Conservation (phyloP, 2,329 filamentous ascomycete genomes). For the Clonostachys rosea region DNA sequence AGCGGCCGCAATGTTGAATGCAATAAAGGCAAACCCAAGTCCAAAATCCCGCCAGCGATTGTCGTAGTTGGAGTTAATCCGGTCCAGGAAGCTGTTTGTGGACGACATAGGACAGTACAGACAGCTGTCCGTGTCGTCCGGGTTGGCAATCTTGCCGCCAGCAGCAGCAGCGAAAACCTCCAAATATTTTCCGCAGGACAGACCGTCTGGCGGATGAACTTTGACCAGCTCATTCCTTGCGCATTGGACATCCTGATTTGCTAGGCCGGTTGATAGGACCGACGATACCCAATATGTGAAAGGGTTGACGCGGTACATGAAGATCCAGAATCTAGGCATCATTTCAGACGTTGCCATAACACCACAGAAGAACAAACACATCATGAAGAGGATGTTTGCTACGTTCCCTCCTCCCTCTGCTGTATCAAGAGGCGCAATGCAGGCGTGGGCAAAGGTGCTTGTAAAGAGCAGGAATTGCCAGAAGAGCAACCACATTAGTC, state of each 20-base stretch:
- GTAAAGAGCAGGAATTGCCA: conserved; percentile 62
- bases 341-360: conserved; percentile 55
- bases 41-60: conserved; percentile 55
- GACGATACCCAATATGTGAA: conserved; percentile 71
- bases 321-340: conserved; percentile 73
- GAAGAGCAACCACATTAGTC: conserved; percentile 59
- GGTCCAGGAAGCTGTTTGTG: conserved; percentile 32
- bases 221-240: conserved; percentile 56
- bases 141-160: conserved; percentile 47
- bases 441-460: conserved; percentile 67
- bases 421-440: conserved; percentile 64
- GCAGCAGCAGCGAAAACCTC: conserved; percentile 28
- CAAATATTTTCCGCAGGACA: conserved; percentile 55
- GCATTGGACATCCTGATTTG: conserved; percentile 56
- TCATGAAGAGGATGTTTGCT: conserved; percentile 54
- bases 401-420: conserved; percentile 64
- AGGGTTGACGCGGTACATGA: conserved; percentile 70
- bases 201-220: conserved; percentile 47
- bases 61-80: conserved; percentile 37
- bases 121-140: conserved; percentile 41
- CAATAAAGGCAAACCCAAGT: conserved; percentile 47
- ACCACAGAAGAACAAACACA: conserved; percentile 52
- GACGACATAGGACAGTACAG: conserved; percentile 34
- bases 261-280: conserved; percentile 60
- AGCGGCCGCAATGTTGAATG: conserved; percentile 45